phyloP scores from a whole-genome alignment of 768 basidiomycete genomes.

The Phylloporus rhodoxanthus region DNA sequence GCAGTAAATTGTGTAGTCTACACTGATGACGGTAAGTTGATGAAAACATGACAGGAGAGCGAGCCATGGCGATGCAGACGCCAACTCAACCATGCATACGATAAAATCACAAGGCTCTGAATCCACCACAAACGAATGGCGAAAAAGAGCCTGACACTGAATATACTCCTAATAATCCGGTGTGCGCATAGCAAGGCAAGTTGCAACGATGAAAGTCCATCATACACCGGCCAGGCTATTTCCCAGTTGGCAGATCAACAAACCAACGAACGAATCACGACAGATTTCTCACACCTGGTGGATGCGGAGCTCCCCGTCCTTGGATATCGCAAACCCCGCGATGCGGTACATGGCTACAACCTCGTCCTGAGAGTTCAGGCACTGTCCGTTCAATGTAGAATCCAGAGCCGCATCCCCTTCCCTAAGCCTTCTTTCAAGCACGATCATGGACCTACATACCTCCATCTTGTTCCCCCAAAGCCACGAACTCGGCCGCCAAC shows the following conservation, averaged over 20 bases:
- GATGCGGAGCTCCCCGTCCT: constrained; percentile 29
- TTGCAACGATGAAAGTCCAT: constrained; percentile 28
- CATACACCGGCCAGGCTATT: constrained; percentile 22
- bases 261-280: background rate
- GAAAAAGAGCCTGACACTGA: background rate
- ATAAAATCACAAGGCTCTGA: no score
- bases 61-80: background rate
- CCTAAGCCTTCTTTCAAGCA: background rate
- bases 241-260: constrained; percentile 4
- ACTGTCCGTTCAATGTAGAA: constrained; percentile 11
- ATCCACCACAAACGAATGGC: background rate
- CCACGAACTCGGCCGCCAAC: constrained; percentile 18
- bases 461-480: constrained; percentile 14
- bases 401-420: background rate
- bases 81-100: no score
- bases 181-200: constrained; percentile 28
- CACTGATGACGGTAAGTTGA: background rate
- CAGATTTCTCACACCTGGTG: constrained; percentile 21
- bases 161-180: constrained; percentile 21
- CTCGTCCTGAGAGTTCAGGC: constrained; percentile 16
- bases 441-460: constrained; percentile 12
- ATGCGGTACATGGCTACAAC: constrained; percentile 29
- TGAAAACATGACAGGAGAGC: background rate
- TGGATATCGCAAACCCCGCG: constrained; percentile 25
- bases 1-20: background rate